Percentiles rank a stretch among this genome's conserved stretches.
Evolutionary conservation across 805 yeast genomes (phyloP).

Genomic region (Yarrowia hollandica): DNA sequence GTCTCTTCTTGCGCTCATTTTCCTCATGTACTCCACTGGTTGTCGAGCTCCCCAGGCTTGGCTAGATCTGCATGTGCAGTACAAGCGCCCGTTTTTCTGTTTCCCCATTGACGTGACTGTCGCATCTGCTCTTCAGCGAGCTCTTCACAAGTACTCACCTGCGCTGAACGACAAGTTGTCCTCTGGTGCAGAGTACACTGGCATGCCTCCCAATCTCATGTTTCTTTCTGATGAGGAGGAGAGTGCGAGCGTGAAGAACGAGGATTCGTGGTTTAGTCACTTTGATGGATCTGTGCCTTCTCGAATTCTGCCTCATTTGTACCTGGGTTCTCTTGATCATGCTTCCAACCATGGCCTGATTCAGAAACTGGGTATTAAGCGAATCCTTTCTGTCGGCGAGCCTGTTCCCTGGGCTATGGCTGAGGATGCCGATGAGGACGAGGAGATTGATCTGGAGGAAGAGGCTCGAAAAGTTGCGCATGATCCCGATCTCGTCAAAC

Average conservation of each 20-base stretch:
- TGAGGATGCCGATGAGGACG: slow-evolving; percentile 13
- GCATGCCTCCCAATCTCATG: slow-evolving; percentile 19
- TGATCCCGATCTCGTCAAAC: slow-evolving; percentile 14
- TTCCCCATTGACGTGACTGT: slow-evolving; percentile 72
- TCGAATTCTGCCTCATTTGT: slow-evolving; percentile 74
- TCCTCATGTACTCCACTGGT: slow-evolving; percentile 66
- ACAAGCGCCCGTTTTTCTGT: slow-evolving; percentile 78
- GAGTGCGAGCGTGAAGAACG: background rate
- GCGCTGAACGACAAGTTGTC: slow-evolving; percentile 35
- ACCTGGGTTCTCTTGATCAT: slow-evolving; percentile 79
- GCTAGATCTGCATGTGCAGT: slow-evolving; percentile 58
- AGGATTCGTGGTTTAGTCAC: slow-evolving; percentile 38
- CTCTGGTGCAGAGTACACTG: slow-evolving; percentile 15
- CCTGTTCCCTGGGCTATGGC: slow-evolving; percentile 55
- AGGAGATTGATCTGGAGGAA: slow-evolving; percentile 26
- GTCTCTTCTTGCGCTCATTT: slow-evolving; percentile 70
- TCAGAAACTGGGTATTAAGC: slow-evolving; percentile 62
- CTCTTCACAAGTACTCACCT: slow-evolving; percentile 65
- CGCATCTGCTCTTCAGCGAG: slow-evolving; percentile 61
- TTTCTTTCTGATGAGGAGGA: slow-evolving; percentile 12
- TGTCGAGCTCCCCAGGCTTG: slow-evolving; percentile 63
- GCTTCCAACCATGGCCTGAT: slow-evolving; percentile 72
- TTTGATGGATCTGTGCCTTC: slow-evolving; percentile 78
- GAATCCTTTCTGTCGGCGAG: slow-evolving; percentile 87
- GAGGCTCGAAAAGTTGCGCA: slow-evolving; percentile 8